Evolutionary conservation across 2,329 filamentous ascomycete genomes (phyloP), one percentile per base, ranked within the genome.

Genomic region (Hypoxylon rubiginosum): DNA sequence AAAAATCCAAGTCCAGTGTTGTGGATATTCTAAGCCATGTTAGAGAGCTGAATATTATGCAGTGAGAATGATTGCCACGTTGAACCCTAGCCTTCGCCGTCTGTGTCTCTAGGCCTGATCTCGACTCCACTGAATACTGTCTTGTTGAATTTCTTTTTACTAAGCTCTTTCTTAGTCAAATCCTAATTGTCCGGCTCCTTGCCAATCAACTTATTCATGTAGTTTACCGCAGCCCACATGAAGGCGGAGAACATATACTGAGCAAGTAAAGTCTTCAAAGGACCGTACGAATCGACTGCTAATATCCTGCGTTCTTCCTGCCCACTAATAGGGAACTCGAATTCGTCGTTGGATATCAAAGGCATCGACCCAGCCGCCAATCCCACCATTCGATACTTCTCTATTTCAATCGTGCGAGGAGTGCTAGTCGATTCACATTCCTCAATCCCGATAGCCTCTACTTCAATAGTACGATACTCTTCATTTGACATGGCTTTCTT

Each of bases 211-310:
- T n/a, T n/a, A n/a, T n/a, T n/a, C n/a, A n/a, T n/a, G n/a, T n/a
- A n/a, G n/a, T n/a, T n/a, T n/a, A 72, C 72, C 21, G 64, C 45
- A 5, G 73, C 64, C 48, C 71, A 71, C 71, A 78, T 74, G 61
- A 78, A 78, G 1, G 70, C 34, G 2, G 73, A 71, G n/a, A 77
- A 73, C 30, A 78, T 68, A 26, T 77, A 57, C 32, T 75, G 71
- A 4, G 74, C 69, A 36, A 36, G 43, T 68, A 74, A 2, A 74
- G 17, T 9, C 13, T 36, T 36, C 34, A 36, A 36, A 36, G 34
- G 34, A 15, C 34, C 4, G 34, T 36, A 36, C 3, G 34, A 36
- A 3, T 36, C 34, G 34, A 36, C 13, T 36, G 34, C 34, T 13
- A 36, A 36, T 36, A 36, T 36, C 34, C 3, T 36, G 13, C 4